phyloP scores from a whole-genome alignment of 2,329 filamentous ascomycete genomes.

The Sphaerostilbella broomeana region DNA sequence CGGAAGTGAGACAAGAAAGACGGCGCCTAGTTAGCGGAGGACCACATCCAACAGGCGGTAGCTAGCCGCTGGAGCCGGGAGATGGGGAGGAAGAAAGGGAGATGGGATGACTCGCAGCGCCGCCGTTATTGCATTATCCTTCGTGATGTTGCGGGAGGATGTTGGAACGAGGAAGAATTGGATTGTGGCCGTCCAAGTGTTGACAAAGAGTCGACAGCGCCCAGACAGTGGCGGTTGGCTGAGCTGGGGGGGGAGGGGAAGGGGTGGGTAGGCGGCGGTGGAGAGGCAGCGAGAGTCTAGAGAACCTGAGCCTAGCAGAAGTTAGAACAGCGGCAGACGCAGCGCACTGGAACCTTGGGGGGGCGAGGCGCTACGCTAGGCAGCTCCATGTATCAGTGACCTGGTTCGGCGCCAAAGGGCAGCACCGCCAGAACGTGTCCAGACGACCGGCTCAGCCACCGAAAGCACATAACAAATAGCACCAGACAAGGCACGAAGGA shows the following conservation, averaged over 20 bases:
- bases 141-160: conserved; percentile 7
- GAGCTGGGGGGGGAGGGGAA: conserved; percentile 1
- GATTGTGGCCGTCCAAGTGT: conserved; percentile 9
- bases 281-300: background rate
- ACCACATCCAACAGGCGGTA: conserved; percentile 20
- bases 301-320: too few species aligned
- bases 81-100: conserved; percentile 15
- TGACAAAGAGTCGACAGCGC: conserved; percentile 10
- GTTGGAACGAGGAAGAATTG: conserved; percentile 10
- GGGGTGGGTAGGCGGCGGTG: background rate
- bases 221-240: conserved; percentile 8
- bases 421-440: conserved; percentile 3
- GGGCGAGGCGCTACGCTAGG: too few species aligned
- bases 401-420: conserved; percentile 7
- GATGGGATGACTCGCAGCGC: conserved; percentile 14
- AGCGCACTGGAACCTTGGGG: conserved; percentile 7
- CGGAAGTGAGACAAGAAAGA: conserved; percentile 27
- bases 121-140: conserved; percentile 9
- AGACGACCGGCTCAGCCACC: conserved; percentile 12
- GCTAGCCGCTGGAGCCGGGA: conserved; percentile 14
- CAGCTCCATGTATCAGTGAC: conserved; percentile 8
- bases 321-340: conserved; percentile 4
- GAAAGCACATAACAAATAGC: too few species aligned
- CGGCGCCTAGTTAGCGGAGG: conserved; percentile 22
- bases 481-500: too few species aligned